Evolutionary conservation across 306 rosid genomes (phyloP).

Genomic region (Castanea mollissima): DNA sequence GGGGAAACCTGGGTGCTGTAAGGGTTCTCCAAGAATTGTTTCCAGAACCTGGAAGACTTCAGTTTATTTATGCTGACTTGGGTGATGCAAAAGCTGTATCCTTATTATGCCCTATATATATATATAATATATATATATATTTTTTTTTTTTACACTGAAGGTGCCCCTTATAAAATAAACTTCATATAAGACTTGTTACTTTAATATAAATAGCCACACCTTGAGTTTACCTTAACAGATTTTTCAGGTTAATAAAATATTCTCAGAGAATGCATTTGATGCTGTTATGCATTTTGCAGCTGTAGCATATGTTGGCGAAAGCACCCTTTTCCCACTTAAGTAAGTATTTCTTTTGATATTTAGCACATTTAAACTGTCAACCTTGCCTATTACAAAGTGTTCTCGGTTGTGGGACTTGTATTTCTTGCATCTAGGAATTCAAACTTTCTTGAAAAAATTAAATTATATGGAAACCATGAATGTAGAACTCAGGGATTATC

Average conservation of each 20-base stretch:
- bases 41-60: slow-evolving; percentile 95
- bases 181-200: slow-evolving; percentile 6
- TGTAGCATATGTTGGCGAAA: slow-evolving; percentile 98
- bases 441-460: background rate
- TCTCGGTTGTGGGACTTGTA: background rate
- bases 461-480: background rate
- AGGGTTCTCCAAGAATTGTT: slow-evolving; percentile 75
- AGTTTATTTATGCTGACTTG: slow-evolving; percentile 88
- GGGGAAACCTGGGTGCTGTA: slow-evolving; percentile 92
- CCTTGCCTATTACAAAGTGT: background rate
- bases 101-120: slow-evolving; percentile 24
- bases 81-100: slow-evolving; percentile 86
- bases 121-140: no score
- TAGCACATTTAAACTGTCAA: slow-evolving; percentile 8
- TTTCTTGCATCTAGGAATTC: background rate
- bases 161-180: slow-evolving; percentile 7
- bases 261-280: slow-evolving; percentile 87
- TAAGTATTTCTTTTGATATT: slow-evolving; percentile 43
- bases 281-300: slow-evolving; percentile 99
- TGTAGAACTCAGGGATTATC: background rate
- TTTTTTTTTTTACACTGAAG: no score
- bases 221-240: slow-evolving; percentile 54
- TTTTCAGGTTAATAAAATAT: slow-evolving; percentile 81
- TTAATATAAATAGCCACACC: background rate
- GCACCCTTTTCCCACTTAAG: slow-evolving; percentile 93